A percentile compares a stretch with the other conserved stretches of the same genome.
Conservation (phyloP, 108 stramenopile species). For the Asterionellopsis glacialis region DNA sequence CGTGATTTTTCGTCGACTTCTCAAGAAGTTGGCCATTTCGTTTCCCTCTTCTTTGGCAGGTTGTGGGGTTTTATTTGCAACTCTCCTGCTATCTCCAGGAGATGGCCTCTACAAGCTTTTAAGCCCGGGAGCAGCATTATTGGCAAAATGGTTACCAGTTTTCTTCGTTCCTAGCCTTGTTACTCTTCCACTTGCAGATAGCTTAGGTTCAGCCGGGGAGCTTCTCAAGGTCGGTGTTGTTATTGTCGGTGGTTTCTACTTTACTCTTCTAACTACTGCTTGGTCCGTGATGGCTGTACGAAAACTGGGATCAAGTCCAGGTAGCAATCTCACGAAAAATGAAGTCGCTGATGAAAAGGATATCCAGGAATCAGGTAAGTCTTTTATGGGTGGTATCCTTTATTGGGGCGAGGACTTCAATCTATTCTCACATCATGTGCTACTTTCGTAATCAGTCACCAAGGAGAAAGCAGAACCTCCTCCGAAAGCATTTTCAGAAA, state of each 20-base stretch:
- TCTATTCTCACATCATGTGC: too few species aligned
- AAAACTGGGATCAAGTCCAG: conserved; percentile 10
- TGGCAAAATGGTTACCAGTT: conserved; percentile 79
- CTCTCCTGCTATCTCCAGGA: conserved; percentile 34
- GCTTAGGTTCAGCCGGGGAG: conserved; percentile 48
- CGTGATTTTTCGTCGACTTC: conserved; percentile 43
- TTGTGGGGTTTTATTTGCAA: conserved; percentile 49
- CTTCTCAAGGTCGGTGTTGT: conserved; percentile 49
- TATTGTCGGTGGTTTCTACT: conserved; percentile 67
- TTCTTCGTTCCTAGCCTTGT: conserved; percentile 79
- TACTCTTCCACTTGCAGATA: conserved; percentile 61
- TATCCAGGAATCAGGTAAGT: neutral
- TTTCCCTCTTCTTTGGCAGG: conserved; percentile 75
- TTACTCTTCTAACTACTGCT: conserved; percentile 70
- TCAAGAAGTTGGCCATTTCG: conserved; percentile 22
- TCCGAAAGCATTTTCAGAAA: conserved; percentile 47
- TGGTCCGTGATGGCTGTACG: conserved; percentile 57
- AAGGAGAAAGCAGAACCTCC: neutral
- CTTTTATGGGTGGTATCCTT: neutral
- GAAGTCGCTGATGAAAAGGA: neutral
- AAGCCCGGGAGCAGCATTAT: conserved; percentile 53
- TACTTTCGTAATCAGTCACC: too few species aligned
- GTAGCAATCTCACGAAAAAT: neutral
- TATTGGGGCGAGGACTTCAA: too few species aligned
- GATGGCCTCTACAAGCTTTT: conserved; percentile 29